Evolutionary conservation across 352 stramenopile genomes (phyloP), one percentile per base, ranked within the genome.

Genomic region (Phytophthora nicotianae): DNA sequence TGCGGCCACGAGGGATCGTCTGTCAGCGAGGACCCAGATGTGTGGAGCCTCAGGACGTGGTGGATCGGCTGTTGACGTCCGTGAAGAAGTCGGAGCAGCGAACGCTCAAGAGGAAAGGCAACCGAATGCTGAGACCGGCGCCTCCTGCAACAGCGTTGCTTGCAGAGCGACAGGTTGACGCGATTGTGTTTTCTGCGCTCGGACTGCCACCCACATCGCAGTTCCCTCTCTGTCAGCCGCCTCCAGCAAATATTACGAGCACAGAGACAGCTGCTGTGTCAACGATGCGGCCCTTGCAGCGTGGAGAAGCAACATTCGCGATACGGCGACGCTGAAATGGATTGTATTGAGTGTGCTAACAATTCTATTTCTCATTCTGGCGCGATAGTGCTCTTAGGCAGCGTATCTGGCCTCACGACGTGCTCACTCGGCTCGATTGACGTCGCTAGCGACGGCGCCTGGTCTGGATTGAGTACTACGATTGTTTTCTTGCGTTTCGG

Each of bases 391-490:
- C 46, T 58, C 38, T 68, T 72, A 23, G 50, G 24, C 7, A 38
- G 26, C 7, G 41, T 41, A 14, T n/a, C 20, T 9, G 63, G 43
- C 5, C 37, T 46, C 16, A 41, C 51, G 13, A 49, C 41, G 4
- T 26, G 45, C 27, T 50, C 54, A 7, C 50, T 56, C n/a, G 68
- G 45, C 27, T 50, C 54, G 10, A 58, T 56, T 14, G 68, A 35
- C 13, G 71, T 83, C 13, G 71, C 74, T 13, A 83, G 53, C 27
- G 48, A 65, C 11, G 72, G 74, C 10, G 53, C 68, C 40, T 83
- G 62, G 48, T 75, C 69, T 2, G 74, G 74, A 32, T 77, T 83
- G n/a, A 81, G 38, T 32, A 83, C 68, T 3, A 83, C 50, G 26
- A 83, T 75, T n/a, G 59, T 71, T 58, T 64, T 77, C 32, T 61